phyloP scores from a whole-genome alignment of 345 rosid species.

The Mercurialis annua region DNA sequence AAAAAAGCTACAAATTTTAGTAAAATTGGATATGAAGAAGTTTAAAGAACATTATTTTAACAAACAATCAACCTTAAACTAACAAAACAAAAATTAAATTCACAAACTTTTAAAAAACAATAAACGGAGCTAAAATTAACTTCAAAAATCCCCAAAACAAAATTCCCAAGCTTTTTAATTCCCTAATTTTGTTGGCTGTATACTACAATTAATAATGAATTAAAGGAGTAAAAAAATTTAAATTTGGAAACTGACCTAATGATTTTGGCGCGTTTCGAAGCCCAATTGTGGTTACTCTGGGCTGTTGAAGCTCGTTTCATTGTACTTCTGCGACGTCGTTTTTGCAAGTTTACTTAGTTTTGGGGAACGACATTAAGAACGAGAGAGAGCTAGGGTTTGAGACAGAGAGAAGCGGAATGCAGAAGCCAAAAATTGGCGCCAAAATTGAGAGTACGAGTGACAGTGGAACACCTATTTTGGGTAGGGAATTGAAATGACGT shows the following conservation, averaged over 20 bases:
- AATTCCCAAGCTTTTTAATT: background rate
- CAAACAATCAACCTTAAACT: too few species aligned
- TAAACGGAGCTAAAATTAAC: background rate
- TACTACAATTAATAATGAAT: background rate
- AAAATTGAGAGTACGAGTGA: background rate
- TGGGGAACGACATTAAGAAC: background rate
- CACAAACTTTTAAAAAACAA: background rate
- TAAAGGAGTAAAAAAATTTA: too few species aligned
- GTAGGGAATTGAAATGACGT: too few species aligned
- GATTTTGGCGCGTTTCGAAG: slow-evolving; percentile 14
- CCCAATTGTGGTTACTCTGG: too few species aligned
- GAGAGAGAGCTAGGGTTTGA: background rate
- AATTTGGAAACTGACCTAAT: slow-evolving; percentile 3
- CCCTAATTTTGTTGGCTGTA: background rate
- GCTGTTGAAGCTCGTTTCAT: slow-evolving; percentile 10
- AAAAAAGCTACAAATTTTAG: too few species aligned
- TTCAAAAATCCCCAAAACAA: background rate
- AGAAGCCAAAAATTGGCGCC: slow-evolving; percentile 10
- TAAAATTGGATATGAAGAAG: too few species aligned
- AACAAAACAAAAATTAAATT: too few species aligned
- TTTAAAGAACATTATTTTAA: too few species aligned
- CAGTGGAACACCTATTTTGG: too few species aligned
- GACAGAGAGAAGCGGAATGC: background rate
- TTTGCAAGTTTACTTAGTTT: background rate
- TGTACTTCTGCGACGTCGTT: background rate